Base-by-base conservation (phyloP, 1,284 basidiomycete species). In the Puccinia polysora region DNA sequence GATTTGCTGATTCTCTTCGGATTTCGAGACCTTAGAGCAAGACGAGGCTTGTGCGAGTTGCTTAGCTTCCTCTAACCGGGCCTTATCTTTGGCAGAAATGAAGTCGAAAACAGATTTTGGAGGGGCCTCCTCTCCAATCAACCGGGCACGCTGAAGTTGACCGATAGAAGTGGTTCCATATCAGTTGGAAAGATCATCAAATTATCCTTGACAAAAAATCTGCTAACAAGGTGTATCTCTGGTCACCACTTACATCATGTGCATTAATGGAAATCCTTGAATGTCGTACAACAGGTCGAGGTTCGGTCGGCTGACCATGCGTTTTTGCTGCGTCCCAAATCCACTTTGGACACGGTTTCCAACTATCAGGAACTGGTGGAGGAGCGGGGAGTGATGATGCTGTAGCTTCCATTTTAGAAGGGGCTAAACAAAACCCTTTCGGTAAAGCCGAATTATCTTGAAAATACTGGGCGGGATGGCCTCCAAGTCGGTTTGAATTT, bases 71-170 rank as follows among this genome's bases (percentile, higher is more conserved):
- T 89, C 86, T 2, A 97, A 83, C 2, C 92, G 87, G 73, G 95
- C 91, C 64, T 86, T 85, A 76, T 94, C 91, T 78, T 93, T 94
- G 75, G 88, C 86, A 0, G 92, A 93, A 78, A 97, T 87, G 79
- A 88, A 97, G 59, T 97, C 92, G 77, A 94, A 94, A 2, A 98
- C 86, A 0, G 91, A 95, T 49, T 80, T 81, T 28, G 75, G 75
- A 1, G 73, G 77, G 7, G 78, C 79, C 58, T 78, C 75, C 80
- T 97, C 95, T 58, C 95, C 94, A 0, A 98, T 83, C 7, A 89
- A 82, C 2, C 84, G 81, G 32, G 91, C 94, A 60, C 95, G 85
- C 88, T 95, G 76, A 2, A 73, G 47, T 14, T 18, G 25, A 5
- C 5, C 12, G 38, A 58, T 30, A 15, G n/a, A 45, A 25, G 20